phyloP scores from a whole-genome alignment of 2,329 filamentous ascomycete species.

The Cephalotrichum gorgonifer region DNA sequence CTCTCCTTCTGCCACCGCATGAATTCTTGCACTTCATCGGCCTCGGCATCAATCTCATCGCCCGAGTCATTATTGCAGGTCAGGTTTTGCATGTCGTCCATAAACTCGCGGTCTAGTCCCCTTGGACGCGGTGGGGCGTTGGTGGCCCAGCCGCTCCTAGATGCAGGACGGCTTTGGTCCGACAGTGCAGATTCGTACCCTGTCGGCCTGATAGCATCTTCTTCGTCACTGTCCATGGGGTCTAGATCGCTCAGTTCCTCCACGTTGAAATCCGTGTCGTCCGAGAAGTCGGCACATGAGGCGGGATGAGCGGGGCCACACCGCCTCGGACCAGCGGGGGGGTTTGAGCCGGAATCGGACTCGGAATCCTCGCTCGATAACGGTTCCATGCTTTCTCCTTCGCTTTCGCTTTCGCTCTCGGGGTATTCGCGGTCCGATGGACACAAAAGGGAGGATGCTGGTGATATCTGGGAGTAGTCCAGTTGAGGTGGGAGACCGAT shows the following conservation, averaged over 20 bases:
- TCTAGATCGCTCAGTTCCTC: slow-evolving; percentile 35
- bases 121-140: neutral
- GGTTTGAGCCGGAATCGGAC: slow-evolving; percentile 8
- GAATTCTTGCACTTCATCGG: slow-evolving; percentile 36
- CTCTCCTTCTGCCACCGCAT: slow-evolving; percentile 25
- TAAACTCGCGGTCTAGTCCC: slow-evolving; percentile 28
- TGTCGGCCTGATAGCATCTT: slow-evolving; percentile 31
- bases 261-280: slow-evolving; percentile 21
- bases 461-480: slow-evolving; percentile 1
- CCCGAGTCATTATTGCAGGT: slow-evolving; percentile 25
- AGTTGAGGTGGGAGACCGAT: neutral
- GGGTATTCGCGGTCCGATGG: neutral
- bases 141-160: slow-evolving; percentile 16
- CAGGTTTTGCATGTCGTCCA: slow-evolving; percentile 33
- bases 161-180: slow-evolving; percentile 28
- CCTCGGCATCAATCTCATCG: slow-evolving; percentile 43
- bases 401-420: slow-evolving; percentile 2
- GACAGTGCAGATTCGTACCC: slow-evolving; percentile 34
- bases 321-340: neutral
- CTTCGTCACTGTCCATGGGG: slow-evolving; percentile 32
- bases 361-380: slow-evolving; percentile 4
- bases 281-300: neutral
- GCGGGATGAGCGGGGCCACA: neutral
- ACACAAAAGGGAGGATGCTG: slow-evolving; percentile 1
- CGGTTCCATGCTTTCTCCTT: neutral